These are phyloP conservation scores for Lippia alba DNA, from an alignment of 305 asterid genomes.

Conservation along the genomic window DNA sequence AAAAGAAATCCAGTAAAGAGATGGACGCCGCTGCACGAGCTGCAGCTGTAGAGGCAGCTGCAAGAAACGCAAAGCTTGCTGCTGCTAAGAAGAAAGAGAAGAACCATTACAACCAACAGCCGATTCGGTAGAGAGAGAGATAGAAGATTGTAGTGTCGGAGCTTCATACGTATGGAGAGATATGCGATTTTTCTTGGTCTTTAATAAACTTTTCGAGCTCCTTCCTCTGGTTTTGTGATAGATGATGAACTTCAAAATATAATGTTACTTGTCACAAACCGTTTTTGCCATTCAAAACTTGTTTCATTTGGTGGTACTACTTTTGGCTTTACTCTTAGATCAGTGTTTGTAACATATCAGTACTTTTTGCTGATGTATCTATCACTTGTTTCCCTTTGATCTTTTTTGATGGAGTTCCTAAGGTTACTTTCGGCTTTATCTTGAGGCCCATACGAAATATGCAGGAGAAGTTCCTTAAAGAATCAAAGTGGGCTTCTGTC, in stretches of 20 bases:
- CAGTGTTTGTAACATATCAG: slow-evolving; percentile 38
- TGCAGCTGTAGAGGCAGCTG: slow-evolving; percentile 88
- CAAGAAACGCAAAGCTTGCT: slow-evolving; percentile 82
- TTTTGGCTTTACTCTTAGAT: slow-evolving; percentile 28
- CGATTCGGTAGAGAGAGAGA: slow-evolving; percentile 55
- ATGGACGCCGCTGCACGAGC: slow-evolving; percentile 81
- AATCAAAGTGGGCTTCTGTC: no score
- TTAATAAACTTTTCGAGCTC: slow-evolving; percentile 43
- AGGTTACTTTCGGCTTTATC: not conserved
- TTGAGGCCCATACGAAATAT: no score
- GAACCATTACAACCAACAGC: slow-evolving; percentile 94
- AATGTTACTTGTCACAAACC: slow-evolving; percentile 30
- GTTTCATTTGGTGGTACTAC: slow-evolving; percentile 34
- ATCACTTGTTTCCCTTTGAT: slow-evolving; percentile 7
- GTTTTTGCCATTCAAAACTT: slow-evolving; percentile 26
- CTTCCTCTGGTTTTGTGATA: slow-evolving; percentile 37
- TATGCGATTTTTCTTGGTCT: slow-evolving; percentile 20
- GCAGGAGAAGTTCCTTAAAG: no score
- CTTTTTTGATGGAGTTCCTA: slow-evolving; percentile 12
- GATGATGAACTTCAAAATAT: slow-evolving; percentile 34
- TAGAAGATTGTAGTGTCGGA: not conserved
- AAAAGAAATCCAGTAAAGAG: slow-evolving; percentile 81
- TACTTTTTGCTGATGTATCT: slow-evolving; percentile 33
- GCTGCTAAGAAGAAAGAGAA: slow-evolving; percentile 96
- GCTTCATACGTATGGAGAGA: slow-evolving; percentile 34